Percentiles rank a stretch among this genome's conserved stretches.
phyloP scores from a whole-genome alignment of 495 filamentous ascomycete genomes.

The Daldinia decipiens region DNA sequence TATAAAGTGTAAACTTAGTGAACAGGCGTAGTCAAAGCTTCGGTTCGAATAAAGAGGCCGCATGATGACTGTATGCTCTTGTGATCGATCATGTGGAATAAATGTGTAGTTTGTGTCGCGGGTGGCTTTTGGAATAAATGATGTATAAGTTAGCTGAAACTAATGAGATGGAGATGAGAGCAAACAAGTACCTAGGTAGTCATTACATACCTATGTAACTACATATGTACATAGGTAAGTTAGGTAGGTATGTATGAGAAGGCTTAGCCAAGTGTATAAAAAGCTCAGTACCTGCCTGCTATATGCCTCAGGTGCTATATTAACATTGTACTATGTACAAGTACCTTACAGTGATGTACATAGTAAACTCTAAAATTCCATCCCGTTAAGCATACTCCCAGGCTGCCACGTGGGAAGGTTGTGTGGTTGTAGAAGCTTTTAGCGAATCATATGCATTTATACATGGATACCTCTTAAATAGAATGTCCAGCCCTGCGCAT shows the following conservation, averaged over 20 bases:
- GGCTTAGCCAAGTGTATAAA: neutral
- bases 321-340: too few relatives aligned
- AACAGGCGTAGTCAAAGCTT: neutral
- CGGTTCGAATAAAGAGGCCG: too few relatives aligned
- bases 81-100: neutral
- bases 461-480: neutral
- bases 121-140: neutral
- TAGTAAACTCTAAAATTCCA: neutral
- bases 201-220: too few relatives aligned
- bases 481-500: neutral
- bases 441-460: constrained; percentile 19
- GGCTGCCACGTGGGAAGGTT: constrained; percentile 32
- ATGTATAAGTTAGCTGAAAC: neutral
- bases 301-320: too few relatives aligned
- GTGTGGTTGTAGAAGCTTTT: constrained; percentile 16
- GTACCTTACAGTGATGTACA: neutral
- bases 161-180: neutral
- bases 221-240: too few relatives aligned
- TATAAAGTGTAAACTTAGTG: neutral
- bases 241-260: too few relatives aligned
- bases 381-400: neutral
- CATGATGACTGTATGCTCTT: neutral
- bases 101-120: neutral
- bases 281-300: neutral
- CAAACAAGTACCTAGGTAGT: neutral